These are phyloP conservation scores for Prototheca stagnorum DNA, from an alignment of 163 green algal species.

Conservation along the genomic window DNA sequence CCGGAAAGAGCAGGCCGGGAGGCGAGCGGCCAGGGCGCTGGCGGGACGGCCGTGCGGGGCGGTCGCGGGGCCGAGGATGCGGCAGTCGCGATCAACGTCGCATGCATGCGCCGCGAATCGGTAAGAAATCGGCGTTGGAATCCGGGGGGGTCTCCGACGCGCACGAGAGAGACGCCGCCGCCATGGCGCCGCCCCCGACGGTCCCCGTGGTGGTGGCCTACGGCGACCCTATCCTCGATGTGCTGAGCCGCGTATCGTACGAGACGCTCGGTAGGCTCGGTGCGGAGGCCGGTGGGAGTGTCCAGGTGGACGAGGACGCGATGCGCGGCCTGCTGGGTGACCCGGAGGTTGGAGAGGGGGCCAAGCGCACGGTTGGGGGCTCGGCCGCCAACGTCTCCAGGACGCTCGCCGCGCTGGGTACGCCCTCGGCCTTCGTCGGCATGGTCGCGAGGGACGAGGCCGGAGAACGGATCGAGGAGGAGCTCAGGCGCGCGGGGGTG, in stretches of 20 bases:
- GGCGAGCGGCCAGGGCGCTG: too few species aligned
- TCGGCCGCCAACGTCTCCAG: conserved; percentile 64
- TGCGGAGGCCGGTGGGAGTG: conserved; percentile 29
- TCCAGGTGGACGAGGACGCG: conserved; percentile 13
- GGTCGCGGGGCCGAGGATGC: too few species aligned
- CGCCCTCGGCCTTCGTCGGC: conserved; percentile 42
- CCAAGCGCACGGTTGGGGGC: conserved; percentile 40
- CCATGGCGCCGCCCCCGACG: not conserved
- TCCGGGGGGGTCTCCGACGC: too few species aligned
- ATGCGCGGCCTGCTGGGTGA: conserved; percentile 20
- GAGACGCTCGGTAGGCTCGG: conserved; percentile 22
- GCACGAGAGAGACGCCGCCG: too few species aligned
- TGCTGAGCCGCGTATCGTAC: conserved; percentile 23
- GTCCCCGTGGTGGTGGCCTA: not conserved
- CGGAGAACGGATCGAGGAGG: too few species aligned
- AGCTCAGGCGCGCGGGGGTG: too few species aligned
- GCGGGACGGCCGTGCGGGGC: too few species aligned
- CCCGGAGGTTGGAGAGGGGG: not conserved
- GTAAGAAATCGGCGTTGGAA: too few species aligned
- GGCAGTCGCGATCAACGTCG: too few species aligned
- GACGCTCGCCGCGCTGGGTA: conserved; percentile 35
- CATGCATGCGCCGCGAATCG: too few species aligned
- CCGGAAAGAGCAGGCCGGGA: too few species aligned
- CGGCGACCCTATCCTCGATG: conserved; percentile 27
- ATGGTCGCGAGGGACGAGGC: conserved; percentile 47